phyloP scores from a whole-genome alignment of 192 early-diverging fungal genomes.

The Neocallimastix lanati region DNA sequence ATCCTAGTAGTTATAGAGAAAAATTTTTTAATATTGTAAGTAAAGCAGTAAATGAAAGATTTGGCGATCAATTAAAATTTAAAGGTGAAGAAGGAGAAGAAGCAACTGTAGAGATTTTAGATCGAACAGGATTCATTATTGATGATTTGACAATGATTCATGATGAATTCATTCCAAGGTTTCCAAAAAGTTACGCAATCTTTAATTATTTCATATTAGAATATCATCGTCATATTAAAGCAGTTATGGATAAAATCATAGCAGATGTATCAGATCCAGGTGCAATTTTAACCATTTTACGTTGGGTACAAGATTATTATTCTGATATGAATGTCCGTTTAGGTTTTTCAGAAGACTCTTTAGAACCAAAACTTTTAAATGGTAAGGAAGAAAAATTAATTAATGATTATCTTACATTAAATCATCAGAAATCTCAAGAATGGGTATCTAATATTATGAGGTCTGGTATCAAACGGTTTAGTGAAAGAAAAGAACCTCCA shows the following conservation, averaged over 20 bases:
- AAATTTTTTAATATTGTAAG: slow-evolving; percentile 60
- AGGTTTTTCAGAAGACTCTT: slow-evolving; percentile 67
- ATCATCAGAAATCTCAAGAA: slow-evolving; percentile 64
- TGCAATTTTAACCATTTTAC: slow-evolving; percentile 63
- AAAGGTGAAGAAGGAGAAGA: slow-evolving; percentile 29
- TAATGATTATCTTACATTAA: slow-evolving; percentile 80
- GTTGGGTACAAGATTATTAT: slow-evolving; percentile 87
- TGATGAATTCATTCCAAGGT: slow-evolving; percentile 70
- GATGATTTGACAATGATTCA: slow-evolving; percentile 74
- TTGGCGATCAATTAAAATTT: slow-evolving; percentile 30
- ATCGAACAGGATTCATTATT: slow-evolving; percentile 62
- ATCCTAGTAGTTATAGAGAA: slow-evolving; percentile 35
- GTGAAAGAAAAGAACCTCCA: slow-evolving; percentile 44
- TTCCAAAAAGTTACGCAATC: slow-evolving; percentile 83
- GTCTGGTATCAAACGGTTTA: slow-evolving; percentile 63
- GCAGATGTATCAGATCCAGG: slow-evolving; percentile 59
- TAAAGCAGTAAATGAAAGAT: slow-evolving; percentile 46
- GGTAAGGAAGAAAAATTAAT: slow-evolving; percentile 78
- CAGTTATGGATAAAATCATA: slow-evolving; percentile 55
- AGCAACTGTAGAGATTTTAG: slow-evolving; percentile 37
- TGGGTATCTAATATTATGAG: slow-evolving; percentile 85
- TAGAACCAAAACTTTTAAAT: slow-evolving; percentile 79
- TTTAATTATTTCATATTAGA: slow-evolving; percentile 88
- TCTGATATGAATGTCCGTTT: slow-evolving; percentile 67
- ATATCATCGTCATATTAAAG: slow-evolving; percentile 85